These are phyloP conservation scores for Wallemia mellicola DNA, from an alignment of 1,284 basidiomycete species.

Conservation along the genomic window DNA sequence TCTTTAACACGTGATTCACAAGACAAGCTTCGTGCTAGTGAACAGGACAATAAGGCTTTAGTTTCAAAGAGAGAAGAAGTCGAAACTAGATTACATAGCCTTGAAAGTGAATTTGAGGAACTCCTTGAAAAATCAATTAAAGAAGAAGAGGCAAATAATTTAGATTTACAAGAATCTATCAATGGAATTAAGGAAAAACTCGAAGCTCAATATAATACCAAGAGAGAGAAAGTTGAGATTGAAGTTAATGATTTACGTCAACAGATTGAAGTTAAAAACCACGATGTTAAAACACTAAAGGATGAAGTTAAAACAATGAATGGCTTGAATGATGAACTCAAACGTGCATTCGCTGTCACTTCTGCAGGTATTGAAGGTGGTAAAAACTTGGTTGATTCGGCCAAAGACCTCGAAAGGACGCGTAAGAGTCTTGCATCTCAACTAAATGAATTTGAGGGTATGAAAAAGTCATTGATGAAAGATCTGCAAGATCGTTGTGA, in stretches of 20 bases:
- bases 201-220: conserved; percentile 70
- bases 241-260: conserved; percentile 75
- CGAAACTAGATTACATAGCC: conserved; percentile 40
- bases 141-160: conserved; percentile 12
- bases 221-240: conserved; percentile 58
- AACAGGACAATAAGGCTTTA: conserved; percentile 75
- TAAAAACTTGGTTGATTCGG: conserved; percentile 80
- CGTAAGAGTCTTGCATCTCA: conserved; percentile 91
- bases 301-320: conserved; percentile 73
- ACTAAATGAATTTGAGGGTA: conserved; percentile 87
- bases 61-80: conserved; percentile 57
- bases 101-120: conserved; percentile 89
- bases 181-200: conserved; percentile 71
- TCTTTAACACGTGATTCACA: conserved; percentile 57
- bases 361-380: conserved; percentile 88
- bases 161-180: conserved; percentile 4
- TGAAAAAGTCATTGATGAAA: conserved; percentile 95
- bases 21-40: conserved; percentile 57
- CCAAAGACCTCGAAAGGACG: conserved; percentile 84
- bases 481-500: conserved; percentile 98
- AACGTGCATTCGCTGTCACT: conserved; percentile 88
- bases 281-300: conserved; percentile 59
- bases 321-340: conserved; percentile 89
- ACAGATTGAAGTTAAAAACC: conserved; percentile 57
- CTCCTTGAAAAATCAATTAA: conserved; percentile 25